Conservation (phyloP, 1,139 yeast genomes). For the Blastobotrys proliferans region DNA sequence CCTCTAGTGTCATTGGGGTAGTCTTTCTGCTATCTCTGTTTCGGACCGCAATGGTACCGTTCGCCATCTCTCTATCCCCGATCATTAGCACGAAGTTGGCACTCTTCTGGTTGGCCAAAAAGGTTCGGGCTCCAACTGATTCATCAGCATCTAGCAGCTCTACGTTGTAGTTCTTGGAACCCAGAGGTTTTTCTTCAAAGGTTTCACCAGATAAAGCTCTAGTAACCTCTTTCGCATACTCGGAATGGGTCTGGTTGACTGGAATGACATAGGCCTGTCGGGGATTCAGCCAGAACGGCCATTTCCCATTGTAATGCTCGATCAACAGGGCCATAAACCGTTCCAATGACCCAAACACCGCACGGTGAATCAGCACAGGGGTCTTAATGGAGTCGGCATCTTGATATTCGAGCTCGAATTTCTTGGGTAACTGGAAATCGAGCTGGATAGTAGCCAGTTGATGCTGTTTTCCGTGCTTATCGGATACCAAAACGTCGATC, state of each 20-base stretch:
- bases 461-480: conserved; percentile 77
- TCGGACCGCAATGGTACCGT: conserved; percentile 63
- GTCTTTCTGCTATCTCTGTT: conserved; percentile 51
- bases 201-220: conserved; percentile 43
- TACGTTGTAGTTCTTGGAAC: conserved; percentile 62
- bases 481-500: conserved; percentile 81
- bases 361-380: conserved; percentile 94
- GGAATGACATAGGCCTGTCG: conserved; percentile 87
- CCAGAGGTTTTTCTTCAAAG: conserved; percentile 33
- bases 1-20: conserved; percentile 28
- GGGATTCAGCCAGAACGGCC: conserved; percentile 99
- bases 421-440: conserved; percentile 88
- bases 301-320: conserved; percentile 87
- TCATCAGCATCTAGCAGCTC: conserved; percentile 74
- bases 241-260: conserved; percentile 55
- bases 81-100: conserved; percentile 76
- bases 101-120: conserved; percentile 71
- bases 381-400: conserved; percentile 8
- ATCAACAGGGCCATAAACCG: conserved; percentile 85
- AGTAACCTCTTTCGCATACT: conserved; percentile 51
- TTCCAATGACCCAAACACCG: conserved; percentile 91
- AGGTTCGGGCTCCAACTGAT: conserved; percentile 75
- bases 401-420: conserved; percentile 67
- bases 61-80: conserved; percentile 78
- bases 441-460: conserved; percentile 96